phyloP scores from a whole-genome alignment of 1,284 basidiomycete genomes.

The Trametes polyzona region DNA sequence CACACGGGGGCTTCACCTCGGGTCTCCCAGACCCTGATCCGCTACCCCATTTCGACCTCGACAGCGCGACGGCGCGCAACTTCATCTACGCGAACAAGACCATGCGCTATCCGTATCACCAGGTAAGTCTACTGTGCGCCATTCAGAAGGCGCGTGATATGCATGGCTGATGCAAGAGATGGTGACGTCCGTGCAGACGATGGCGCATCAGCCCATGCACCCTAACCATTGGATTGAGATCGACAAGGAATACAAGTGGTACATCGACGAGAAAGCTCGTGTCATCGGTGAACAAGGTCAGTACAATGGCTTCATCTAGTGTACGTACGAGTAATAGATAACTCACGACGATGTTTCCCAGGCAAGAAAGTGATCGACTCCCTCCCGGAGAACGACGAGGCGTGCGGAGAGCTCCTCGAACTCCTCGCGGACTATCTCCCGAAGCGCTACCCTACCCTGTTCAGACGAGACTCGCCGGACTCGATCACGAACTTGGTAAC shows the following conservation, averaged over 20 bases:
- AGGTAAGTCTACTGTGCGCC: conserved; percentile 27
- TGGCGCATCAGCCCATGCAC: conserved; percentile 46
- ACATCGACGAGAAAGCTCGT: conserved; percentile 42
- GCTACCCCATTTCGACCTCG: conserved; percentile 33
- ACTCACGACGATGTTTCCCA: conserved; percentile 11
- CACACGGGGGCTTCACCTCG: no score
- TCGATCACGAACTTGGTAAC: conserved; percentile 43
- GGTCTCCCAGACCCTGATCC: conserved; percentile 36
- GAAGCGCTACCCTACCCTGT: conserved; percentile 44
- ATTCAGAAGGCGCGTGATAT: no score
- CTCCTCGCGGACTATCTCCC: conserved; percentile 42
- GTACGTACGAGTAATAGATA: not conserved
- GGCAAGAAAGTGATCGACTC: conserved; percentile 43
- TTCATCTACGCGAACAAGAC: conserved; percentile 43
- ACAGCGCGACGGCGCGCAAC: conserved; percentile 37
- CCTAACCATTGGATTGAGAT: conserved; percentile 49
- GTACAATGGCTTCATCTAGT: not conserved
- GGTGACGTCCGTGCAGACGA: conserved; percentile 30
- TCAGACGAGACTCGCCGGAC: conserved; percentile 27
- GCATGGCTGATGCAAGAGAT: no score
- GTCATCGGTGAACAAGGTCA: conserved; percentile 41
- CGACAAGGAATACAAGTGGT: conserved; percentile 43
- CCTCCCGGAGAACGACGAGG: conserved; percentile 43
- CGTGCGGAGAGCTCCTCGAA: conserved; percentile 42
- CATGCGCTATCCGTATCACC: conserved; percentile 40